A percentile compares a stretch with the other conserved stretches of the same genome.
phyloP scores from a whole-genome alignment of 2,329 filamentous ascomycete species.

The Talaromyces sp. region DNA sequence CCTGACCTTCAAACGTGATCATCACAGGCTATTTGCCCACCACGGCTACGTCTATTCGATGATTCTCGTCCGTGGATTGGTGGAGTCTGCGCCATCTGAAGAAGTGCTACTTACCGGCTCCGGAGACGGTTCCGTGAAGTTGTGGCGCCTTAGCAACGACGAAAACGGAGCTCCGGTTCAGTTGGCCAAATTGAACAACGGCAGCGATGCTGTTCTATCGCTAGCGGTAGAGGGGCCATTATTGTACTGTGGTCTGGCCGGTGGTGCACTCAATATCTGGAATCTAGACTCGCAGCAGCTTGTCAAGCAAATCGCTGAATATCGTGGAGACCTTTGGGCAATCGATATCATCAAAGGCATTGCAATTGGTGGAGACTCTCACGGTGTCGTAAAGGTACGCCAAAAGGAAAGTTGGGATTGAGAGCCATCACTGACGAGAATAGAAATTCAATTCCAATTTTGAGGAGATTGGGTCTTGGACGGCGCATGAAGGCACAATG shows the following conservation, averaged over 20 bases:
- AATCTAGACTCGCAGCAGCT: slow-evolving; percentile 92
- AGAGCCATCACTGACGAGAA: neutral
- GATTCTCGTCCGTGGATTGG: slow-evolving; percentile 72
- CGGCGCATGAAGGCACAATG: slow-evolving; percentile 81
- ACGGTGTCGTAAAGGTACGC: slow-evolving; percentile 73
- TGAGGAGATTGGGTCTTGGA: slow-evolving; percentile 71
- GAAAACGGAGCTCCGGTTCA: slow-evolving; percentile 61
- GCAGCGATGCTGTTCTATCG: slow-evolving; percentile 64
- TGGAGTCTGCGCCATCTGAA: slow-evolving; percentile 59
- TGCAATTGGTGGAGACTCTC: slow-evolving; percentile 83
- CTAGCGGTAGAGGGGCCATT: slow-evolving; percentile 86
- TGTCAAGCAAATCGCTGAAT: slow-evolving; percentile 76
- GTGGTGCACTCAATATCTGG: slow-evolving; percentile 91
- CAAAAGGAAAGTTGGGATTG: neutral
- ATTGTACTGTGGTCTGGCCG: slow-evolving; percentile 82
- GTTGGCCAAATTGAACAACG: slow-evolving; percentile 63
- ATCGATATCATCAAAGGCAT: slow-evolving; percentile 80
- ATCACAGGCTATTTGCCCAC: slow-evolving; percentile 85
- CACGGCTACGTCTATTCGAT: slow-evolving; percentile 96
- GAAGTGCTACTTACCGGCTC: slow-evolving; percentile 87
- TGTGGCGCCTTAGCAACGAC: slow-evolving; percentile 73
- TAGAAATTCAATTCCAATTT: slow-evolving; percentile 77
- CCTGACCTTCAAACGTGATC: slow-evolving; percentile 75
- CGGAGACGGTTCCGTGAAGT: slow-evolving; percentile 87
- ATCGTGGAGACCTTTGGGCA: slow-evolving; percentile 77